Evolutionary conservation across 2,329 filamentous ascomycete species (phyloP), one percentile per base, ranked within the genome.

Genomic region (Pyrenophora seminiperda): DNA sequence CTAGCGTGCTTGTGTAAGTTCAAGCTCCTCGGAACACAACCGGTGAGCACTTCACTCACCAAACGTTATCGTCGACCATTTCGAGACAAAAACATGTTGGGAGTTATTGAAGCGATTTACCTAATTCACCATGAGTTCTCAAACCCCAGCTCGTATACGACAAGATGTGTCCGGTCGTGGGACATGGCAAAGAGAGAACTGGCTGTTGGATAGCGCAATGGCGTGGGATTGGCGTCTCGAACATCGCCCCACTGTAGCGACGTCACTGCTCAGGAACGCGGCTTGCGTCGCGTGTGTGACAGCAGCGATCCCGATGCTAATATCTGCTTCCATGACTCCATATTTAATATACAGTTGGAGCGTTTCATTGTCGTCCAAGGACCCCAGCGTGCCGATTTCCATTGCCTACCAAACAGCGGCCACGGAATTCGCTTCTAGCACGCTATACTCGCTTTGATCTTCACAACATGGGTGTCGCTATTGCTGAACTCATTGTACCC

Each of bases 401-500:
- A 38, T 30, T n/a, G 15, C 11, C n/a, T 11, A 32, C 39, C 40
- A 40, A 33, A 45, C 42, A 18, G 24, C 24, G 11, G n/a, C 18
- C 10, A 27, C 27, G 22, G 11, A 47, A 7, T 22, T 36, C 14
- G 22, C 24, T 14, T 36, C 31, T 27, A 33, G 29, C 29, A 29
- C 18, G 11, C 18, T 10, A 30, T 30, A 11, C 15, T 15, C 17
- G 29, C 24, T n/a, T 5, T 29, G 17, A 20, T 29, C 37, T 43
- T 33, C 40, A 29, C 49, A 34, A 15, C 32, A 70, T 69, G 63
- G 65, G 56, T 31, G 42, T 62, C 11, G 57, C 53, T 39, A 19
- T 47, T 18, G 66, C 65, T 18, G 64, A 71, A 41, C 59, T 76
- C 22, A 36, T 74, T 17, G 65, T 71, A n/a, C 72, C 75, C 9